Conservation (phyloP, 2,329 filamentous ascomycete species). For the Fusarium pseudonygamai region DNA sequence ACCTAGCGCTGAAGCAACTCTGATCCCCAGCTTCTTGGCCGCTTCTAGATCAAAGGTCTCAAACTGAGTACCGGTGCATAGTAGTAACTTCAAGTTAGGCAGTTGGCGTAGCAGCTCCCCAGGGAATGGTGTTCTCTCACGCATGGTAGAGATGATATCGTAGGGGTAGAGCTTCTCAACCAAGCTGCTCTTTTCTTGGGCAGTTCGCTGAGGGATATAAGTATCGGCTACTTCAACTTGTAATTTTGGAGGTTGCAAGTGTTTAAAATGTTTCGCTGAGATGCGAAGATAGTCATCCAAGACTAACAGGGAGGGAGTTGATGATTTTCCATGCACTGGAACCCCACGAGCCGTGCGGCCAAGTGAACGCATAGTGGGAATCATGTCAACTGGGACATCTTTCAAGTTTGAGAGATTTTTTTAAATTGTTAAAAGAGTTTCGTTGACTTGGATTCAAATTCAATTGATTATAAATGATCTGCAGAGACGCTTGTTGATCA, state of each 20-base stretch:
- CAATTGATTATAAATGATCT: background rate
- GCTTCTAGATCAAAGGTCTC: background rate
- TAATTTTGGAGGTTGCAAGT: background rate
- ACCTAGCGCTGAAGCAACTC: background rate
- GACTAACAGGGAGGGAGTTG: background rate
- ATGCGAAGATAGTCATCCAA: background rate
- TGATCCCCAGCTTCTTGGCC: background rate
- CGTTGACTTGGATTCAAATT: rapidly evolving
- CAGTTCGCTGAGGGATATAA: background rate
- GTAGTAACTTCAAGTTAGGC: background rate
- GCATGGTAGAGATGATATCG: background rate
- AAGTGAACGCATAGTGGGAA: background rate
- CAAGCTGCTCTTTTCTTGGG: background rate
- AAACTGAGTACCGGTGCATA: background rate
- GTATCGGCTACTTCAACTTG: background rate
- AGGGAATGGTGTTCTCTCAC: background rate
- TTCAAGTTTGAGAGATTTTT: rapidly evolving
- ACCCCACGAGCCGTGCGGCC: background rate
- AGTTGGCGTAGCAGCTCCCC: background rate
- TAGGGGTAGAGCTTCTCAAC: background rate
- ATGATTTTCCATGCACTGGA: too few species aligned
- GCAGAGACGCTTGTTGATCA: background rate
- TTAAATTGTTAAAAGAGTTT: rapidly evolving
- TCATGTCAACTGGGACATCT: background rate
- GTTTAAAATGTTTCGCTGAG: background rate